These are phyloP conservation scores for Paecilomyces sp. DNA, from an alignment of 2,329 filamentous ascomycete species.

Conservation along the genomic window DNA sequence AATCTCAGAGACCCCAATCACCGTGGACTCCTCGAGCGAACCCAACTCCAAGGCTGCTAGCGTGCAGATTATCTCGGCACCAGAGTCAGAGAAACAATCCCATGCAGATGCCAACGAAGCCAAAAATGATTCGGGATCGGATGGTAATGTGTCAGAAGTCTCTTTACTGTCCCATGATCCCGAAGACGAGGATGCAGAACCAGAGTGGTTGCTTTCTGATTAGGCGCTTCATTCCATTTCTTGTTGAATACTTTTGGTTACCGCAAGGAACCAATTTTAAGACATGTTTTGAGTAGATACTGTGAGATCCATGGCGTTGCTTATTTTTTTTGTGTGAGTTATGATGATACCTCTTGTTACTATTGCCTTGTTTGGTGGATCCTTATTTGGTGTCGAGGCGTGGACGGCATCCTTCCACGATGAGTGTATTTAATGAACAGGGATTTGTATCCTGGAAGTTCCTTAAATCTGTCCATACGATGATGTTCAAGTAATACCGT, in stretches of 20 bases:
- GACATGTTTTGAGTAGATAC: neutral
- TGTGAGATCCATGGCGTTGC: neutral
- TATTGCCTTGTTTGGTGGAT: neutral
- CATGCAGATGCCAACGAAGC: slow-evolving; percentile 7
- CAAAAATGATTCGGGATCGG: slow-evolving; percentile 15
- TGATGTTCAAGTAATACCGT: too few relatives aligned
- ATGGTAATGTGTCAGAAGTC: slow-evolving; percentile 36
- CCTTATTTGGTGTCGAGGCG: too few relatives aligned
- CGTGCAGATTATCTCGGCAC: slow-evolving; percentile 15
- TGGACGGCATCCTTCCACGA: too few relatives aligned
- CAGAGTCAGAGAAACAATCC: slow-evolving; percentile 9
- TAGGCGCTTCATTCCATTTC: slow-evolving; percentile 4
- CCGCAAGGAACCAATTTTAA: neutral
- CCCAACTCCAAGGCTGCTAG: slow-evolving; percentile 18
- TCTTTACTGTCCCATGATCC: slow-evolving; percentile 56
- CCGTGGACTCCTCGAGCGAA: slow-evolving; percentile 17
- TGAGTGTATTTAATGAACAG: too few relatives aligned
- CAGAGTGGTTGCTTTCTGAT: slow-evolving; percentile 51
- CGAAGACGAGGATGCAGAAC: slow-evolving; percentile 59
- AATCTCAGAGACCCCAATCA: slow-evolving; percentile 13
- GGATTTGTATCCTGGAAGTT: too few relatives aligned
- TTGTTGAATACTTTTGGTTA: neutral
- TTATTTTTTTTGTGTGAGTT: neutral
- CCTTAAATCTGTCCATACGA: too few relatives aligned
- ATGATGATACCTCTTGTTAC: neutral